phyloP scores from a whole-genome alignment of 2,329 filamentous ascomycete genomes.

The Pseudohalonectria lignicola region DNA sequence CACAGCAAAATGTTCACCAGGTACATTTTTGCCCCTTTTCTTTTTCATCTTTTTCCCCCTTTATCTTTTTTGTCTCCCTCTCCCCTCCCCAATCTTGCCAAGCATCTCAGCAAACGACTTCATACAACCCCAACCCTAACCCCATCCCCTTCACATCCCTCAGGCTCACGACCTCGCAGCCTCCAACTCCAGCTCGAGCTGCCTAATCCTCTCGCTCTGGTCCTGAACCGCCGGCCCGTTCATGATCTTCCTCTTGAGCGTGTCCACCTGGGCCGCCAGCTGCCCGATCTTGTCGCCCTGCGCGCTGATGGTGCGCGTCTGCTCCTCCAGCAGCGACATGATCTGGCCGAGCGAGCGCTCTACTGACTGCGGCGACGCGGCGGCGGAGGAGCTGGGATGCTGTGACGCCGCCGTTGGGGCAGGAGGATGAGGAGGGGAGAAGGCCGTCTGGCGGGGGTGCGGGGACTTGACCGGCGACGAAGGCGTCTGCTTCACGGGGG shows the following conservation, averaged over 20 bases:
- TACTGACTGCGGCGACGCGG: conserved; percentile 41
- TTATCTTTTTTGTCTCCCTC: not conserved
- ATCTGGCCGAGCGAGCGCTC: conserved; percentile 64
- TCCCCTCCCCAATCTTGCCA: too few relatives aligned
- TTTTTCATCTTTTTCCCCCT: too few relatives aligned
- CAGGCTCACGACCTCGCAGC: conserved; percentile 41
- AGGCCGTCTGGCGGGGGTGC: too few relatives aligned
- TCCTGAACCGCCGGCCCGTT: conserved; percentile 37
- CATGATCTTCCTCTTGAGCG: conserved; percentile 66
- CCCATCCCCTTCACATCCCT: not conserved
- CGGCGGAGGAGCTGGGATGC: conserved; percentile 30
- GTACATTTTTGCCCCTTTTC: too few relatives aligned
- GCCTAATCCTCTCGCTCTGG: conserved; percentile 57
- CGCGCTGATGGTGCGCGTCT: conserved; percentile 66
- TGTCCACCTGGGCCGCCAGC: conserved; percentile 64
- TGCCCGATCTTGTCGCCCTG: conserved; percentile 65
- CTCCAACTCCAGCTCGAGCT: conserved; percentile 57
- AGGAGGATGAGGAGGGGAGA: too few relatives aligned
- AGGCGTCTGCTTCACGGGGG: conserved; percentile 28
- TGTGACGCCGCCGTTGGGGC: too few relatives aligned
- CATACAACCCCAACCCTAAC: not conserved
- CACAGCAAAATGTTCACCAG: too few relatives aligned
- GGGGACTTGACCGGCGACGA: conserved; percentile 20
- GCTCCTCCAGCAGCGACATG: conserved; percentile 64
- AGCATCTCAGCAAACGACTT: not conserved